These are phyloP conservation scores for Elongisporangium anandrum DNA, from an alignment of 352 stramenopile genomes.

Conservation along the genomic window DNA sequence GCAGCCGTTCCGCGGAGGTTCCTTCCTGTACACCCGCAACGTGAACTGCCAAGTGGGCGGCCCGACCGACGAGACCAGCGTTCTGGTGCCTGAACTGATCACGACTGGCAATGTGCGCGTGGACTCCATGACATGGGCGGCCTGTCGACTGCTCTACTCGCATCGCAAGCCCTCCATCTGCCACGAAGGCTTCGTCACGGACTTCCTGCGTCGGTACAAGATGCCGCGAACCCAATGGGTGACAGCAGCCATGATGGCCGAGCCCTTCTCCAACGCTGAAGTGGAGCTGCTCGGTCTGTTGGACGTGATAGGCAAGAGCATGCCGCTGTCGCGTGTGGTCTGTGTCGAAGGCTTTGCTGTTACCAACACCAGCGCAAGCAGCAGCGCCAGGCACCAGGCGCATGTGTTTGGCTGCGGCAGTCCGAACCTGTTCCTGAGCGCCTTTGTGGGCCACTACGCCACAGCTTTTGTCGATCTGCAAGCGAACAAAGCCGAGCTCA, in stretches of 20 bases:
- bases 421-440: constrained; percentile 27
- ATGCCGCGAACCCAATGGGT: constrained; percentile 5
- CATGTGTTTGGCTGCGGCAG: constrained; percentile 33
- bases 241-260: neutral
- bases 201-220: constrained; percentile 36
- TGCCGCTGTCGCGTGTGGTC: constrained; percentile 27
- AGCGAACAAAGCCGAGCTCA: constrained; percentile 25
- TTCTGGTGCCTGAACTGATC: constrained; percentile 27
- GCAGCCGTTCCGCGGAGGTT: constrained; percentile 11
- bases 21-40: neutral
- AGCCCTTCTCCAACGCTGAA: constrained; percentile 31
- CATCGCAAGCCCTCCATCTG: constrained; percentile 47
- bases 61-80: constrained; percentile 15
- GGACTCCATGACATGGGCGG: constrained; percentile 47
- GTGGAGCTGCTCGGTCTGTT: constrained; percentile 35
- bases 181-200: constrained; percentile 37
- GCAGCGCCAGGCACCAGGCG: constrained; percentile 10
- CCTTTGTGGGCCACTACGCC: constrained; percentile 16
- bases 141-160: constrained; percentile 41
- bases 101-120: constrained; percentile 35
- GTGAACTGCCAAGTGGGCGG: constrained; percentile 22
- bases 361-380: constrained; percentile 10
- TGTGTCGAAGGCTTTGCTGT: constrained; percentile 47
- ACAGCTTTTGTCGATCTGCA: constrained; percentile 13
- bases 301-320: constrained; percentile 52